A percentile compares a stretch with the other conserved stretches of the same genome.
These are phyloP conservation scores for Trichosporon sp. DNA, from an alignment of 1,284 basidiomycete genomes.

Conservation along the genomic window DNA sequence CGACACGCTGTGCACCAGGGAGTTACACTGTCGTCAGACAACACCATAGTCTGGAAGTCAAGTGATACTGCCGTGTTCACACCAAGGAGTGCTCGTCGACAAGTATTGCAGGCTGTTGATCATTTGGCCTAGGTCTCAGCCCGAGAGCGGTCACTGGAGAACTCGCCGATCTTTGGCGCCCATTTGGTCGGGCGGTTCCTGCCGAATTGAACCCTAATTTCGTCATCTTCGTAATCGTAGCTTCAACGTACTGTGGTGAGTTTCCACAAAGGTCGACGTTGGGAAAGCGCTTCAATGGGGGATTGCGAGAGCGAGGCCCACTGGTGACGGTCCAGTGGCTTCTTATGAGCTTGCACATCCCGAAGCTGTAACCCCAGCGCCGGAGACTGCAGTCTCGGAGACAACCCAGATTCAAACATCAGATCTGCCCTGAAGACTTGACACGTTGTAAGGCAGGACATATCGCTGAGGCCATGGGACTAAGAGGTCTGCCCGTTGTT, in stretches of 20 bases:
- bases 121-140: no score
- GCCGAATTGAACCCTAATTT: constrained; percentile 2
- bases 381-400: not conserved
- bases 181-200: constrained; percentile 3
- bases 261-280: not conserved
- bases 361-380: no score
- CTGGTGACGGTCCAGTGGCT: not conserved
- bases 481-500: not conserved
- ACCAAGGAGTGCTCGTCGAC: no score
- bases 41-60: no score
- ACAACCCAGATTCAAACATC: not conserved
- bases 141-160: not conserved
- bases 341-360: not conserved
- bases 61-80: no score
- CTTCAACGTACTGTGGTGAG: not conserved
- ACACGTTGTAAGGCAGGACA: not conserved
- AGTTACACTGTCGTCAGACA: no score
- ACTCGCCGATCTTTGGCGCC: constrained; percentile 5
- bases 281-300: no score
- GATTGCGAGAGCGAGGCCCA: no score
- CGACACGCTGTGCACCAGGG: no score
- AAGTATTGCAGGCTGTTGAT: no score
- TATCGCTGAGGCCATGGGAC: not conserved
- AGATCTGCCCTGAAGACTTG: not conserved
- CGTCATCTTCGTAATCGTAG: constrained; percentile 2